Evolutionary conservation across 2,329 filamentous ascomycete species (phyloP), one percentile per base, ranked within the genome.

Genomic region (Paraphoma chrysanthemicola): DNA sequence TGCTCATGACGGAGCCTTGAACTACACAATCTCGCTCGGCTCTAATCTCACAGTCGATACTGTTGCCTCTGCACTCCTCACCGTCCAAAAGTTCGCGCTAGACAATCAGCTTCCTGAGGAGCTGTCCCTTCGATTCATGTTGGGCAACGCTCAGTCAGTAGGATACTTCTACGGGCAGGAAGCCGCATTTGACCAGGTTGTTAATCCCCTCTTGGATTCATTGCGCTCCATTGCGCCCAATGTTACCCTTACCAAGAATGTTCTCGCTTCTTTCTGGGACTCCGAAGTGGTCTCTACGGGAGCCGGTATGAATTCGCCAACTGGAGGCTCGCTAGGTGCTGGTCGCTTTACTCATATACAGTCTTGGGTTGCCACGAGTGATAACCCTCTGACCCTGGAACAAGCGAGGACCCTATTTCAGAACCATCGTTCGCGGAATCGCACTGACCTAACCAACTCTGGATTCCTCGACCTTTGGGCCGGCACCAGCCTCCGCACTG

Each of bases 391-490:
- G 4, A 58, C 56, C 1, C 36, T 55, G 9, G 51, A 59, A 28
- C 57, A 56, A 14, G 59, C 62, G 10, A 59, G 58, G 38, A 52
- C 59, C 2, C 57, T 66, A 8, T 48, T 54, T 33, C 39, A 57
- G 14, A 49, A 47, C 36, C 61, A 62, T 44, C 43, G 48, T 23
- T 31, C 49, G 42, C 53, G 62, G 33, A 61, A 64, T 42, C 59
- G 63, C 42, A 63, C 62, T 2, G 62, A 64, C 9, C 38, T 64
- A 31, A 57, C 53, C n/a, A 54, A 54, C 1, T 56, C 57, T 10
- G 59, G 64, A 17, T 64, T 64, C 42, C 33, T 67, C 14, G 64
- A 67, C 30, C 53, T 67, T 0, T 66, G 63, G 64, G 64, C 63
- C 17, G 64, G 64, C 16, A 50, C 62, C 18, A 53, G 54, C 23